phyloP scores from a whole-genome alignment of 345 rosid genomes.

The Dipteronia sinensis region DNA sequence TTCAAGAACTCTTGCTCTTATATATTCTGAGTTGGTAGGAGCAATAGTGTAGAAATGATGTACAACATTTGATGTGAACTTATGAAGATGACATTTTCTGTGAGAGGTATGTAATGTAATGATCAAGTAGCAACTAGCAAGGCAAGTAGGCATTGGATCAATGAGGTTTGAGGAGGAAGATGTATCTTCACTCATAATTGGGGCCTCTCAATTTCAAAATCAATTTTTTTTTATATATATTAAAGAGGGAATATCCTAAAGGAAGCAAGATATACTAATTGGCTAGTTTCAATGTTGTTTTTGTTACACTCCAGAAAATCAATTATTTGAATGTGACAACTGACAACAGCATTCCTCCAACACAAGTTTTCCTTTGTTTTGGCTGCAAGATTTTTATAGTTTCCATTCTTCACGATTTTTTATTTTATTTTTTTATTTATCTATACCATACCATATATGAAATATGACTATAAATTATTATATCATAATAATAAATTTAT shows the following conservation, averaged over 20 bases:
- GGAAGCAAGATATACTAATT: not conserved
- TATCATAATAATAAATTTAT: too few relatives aligned
- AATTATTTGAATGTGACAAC: not conserved
- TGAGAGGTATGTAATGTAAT: not conserved
- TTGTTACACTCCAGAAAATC: not conserved
- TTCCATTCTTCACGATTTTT: not conserved
- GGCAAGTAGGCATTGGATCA: not conserved
- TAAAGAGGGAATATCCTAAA: not conserved
- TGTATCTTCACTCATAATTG: not conserved
- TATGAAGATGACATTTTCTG: not conserved
- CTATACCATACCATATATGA: too few relatives aligned
- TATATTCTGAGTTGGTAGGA: too few relatives aligned
- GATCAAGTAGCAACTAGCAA: not conserved
- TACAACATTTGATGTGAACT: too few relatives aligned
- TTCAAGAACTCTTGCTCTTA: not conserved
- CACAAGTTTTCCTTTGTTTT: not conserved
- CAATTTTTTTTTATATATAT: too few relatives aligned
- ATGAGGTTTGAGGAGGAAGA: not conserved
- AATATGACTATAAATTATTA: too few relatives aligned
- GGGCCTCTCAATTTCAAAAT: too few relatives aligned
- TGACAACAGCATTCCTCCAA: not conserved
- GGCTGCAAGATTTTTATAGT: not conserved
- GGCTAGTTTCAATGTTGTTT: not conserved
- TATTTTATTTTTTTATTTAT: too few relatives aligned
- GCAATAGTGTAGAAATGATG: too few relatives aligned